These are phyloP conservation scores for Zea luxurians DNA, from an alignment of 176 grass and related monocot species.

Conservation along the genomic window DNA sequence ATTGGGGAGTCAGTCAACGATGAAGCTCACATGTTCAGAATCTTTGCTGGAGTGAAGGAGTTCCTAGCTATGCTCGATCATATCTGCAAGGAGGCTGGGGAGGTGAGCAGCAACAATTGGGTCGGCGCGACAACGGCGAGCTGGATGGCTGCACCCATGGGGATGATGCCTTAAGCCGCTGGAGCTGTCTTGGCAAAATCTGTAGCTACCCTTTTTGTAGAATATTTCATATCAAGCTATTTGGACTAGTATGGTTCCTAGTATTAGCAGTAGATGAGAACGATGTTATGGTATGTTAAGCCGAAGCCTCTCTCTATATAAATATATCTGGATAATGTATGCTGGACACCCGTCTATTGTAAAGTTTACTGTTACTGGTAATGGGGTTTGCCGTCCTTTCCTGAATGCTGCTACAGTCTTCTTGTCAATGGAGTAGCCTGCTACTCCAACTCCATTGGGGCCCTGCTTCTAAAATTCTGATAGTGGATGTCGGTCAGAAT, in stretches of 20 bases:
- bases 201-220: constrained; percentile 30
- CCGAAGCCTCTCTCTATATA: neutral
- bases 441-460: neutral
- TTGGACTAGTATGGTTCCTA: constrained; percentile 16
- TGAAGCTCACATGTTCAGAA: constrained; percentile 53
- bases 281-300: constrained; percentile 24
- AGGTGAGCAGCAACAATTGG: constrained; percentile 35
- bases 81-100: constrained; percentile 63
- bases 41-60: constrained; percentile 61
- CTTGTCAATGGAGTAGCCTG: neutral
- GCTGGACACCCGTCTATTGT: constrained; percentile 28
- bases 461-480: neutral
- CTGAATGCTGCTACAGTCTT: neutral
- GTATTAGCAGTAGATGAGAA: constrained; percentile 26
- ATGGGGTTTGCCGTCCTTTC: neutral
- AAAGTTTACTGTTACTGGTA: constrained; percentile 20
- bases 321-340: constrained; percentile 5
- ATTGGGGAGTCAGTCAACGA: constrained; percentile 49
- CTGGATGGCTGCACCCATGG: constrained; percentile 31
- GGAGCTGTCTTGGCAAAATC: neutral
- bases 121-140: neutral
- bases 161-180: constrained; percentile 23
- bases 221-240: constrained; percentile 30
- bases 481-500: neutral
- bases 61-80: constrained; percentile 64